Conservation (phyloP, 2,329 filamentous ascomycete species). For the Ophiosphaerella herpotricha region DNA sequence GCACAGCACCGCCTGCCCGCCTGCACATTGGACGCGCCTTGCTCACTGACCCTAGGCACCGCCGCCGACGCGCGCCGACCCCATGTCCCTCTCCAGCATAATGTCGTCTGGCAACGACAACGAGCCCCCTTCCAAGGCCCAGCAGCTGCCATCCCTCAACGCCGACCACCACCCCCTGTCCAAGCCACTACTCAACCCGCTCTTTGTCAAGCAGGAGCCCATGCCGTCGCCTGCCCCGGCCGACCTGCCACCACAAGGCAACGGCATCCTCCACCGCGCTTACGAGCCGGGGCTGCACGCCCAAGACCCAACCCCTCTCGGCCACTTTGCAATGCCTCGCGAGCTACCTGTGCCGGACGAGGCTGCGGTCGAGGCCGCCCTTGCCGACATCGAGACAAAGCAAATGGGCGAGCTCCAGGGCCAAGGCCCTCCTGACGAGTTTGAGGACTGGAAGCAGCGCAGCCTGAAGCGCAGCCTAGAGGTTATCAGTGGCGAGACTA, state of each 20-base stretch:
- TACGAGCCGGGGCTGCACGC: constrained; percentile 34
- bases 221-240: constrained; percentile 35
- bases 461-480: constrained; percentile 71
- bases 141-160: constrained; percentile 41
- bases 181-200: constrained; percentile 27
- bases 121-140: constrained; percentile 63
- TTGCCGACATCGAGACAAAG: constrained; percentile 63
- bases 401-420: constrained; percentile 63
- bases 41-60: constrained; percentile 25
- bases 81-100: constrained; percentile 96
- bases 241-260: constrained; percentile 26
- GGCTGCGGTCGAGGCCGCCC: constrained; percentile 69
- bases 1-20: not conserved
- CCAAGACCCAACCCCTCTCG: constrained; percentile 19
- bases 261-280: constrained; percentile 17
- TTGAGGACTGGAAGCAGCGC: constrained; percentile 58
- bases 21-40: constrained; percentile 1
- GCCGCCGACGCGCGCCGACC: constrained; percentile 76
- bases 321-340: constrained; percentile 23
- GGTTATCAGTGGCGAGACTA: constrained; percentile 65
- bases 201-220: constrained; percentile 43
- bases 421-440: constrained; percentile 56
- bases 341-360: constrained; percentile 53
- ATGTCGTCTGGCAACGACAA: constrained; percentile 81
- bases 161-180: constrained; percentile 24